Evolutionary conservation across 495 filamentous ascomycete species (phyloP), one percentile per base, ranked within the genome.

Genomic region (Penicillium cataractarum): DNA sequence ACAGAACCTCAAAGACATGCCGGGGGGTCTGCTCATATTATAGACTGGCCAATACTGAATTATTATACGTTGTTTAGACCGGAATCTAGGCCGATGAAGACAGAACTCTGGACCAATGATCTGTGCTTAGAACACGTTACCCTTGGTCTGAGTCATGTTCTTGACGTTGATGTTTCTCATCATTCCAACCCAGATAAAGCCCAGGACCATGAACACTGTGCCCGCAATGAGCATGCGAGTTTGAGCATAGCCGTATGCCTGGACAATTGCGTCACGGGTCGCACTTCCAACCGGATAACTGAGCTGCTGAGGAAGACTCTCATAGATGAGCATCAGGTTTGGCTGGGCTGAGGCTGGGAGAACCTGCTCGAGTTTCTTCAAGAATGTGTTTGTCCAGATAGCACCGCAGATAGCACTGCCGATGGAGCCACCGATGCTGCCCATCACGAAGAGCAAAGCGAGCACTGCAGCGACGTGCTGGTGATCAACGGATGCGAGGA

Each of bases 381-480:
- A 84, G 69, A 91, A 85, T 31, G 82, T 79, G 62, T 82, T 80
- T 3, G 82, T 86, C 84, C 88, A 93, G 63, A 94, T 87, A 44
- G 88, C 89, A 0, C 78, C 79, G 7, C 85, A 81, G 19, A 94
- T 75, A 6, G 86, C 78, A 12, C 70, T 65, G 4, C 91, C 90
- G 58, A 91, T 82, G 5, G 85, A 84, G 40, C 83, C 88, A 19
- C 91, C 90, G 13, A 92, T 77, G 52, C 68, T 80, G 40, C 83
- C 76, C 64, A 89, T 86, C 66, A 92, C 79, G 55, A 76, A 74
- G 54, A 86, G 75, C 32, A 93, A 61, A 1, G 89, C 88, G 0
- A 92, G 80, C 9, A 87, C 83, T 17, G 83, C 80, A 12, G 91
- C 88, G 40, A 92, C 79, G 64, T 90, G 77, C 46, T 91, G 78